Conservation (phyloP, 2,329 filamentous ascomycete genomes). For the Tolypocladium inflatum region DNA sequence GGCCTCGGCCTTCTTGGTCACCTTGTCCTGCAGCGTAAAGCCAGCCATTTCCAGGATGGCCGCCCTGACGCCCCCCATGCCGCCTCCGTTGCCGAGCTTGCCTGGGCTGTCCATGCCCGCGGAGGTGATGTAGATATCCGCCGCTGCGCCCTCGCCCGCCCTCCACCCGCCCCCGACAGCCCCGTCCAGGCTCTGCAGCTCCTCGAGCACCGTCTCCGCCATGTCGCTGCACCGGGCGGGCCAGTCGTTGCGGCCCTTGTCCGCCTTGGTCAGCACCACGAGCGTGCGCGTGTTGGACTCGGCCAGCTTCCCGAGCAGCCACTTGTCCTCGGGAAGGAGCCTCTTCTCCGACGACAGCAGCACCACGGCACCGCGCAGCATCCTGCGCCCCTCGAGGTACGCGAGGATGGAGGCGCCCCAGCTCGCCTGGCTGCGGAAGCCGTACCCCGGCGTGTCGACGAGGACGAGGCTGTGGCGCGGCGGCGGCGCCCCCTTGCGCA, state of each 20-base stretch:
- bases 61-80: slow-evolving; percentile 28
- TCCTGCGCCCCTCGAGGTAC: slow-evolving; percentile 36
- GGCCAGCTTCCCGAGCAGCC: slow-evolving; percentile 37
- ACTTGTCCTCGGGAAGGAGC: slow-evolving; percentile 35
- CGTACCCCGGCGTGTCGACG: slow-evolving; percentile 43
- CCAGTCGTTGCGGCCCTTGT: slow-evolving; percentile 32
- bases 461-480: slow-evolving; percentile 38
- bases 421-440: slow-evolving; percentile 31
- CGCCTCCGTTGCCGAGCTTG: slow-evolving; percentile 23
- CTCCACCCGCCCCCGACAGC: slow-evolving; percentile 16
- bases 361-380: slow-evolving; percentile 42
- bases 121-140: slow-evolving; percentile 25
- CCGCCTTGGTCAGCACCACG: slow-evolving; percentile 47
- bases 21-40: slow-evolving; percentile 17
- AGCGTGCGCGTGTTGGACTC: slow-evolving; percentile 33
- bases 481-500: slow-evolving; percentile 25
- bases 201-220: slow-evolving; percentile 15
- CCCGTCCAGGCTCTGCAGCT: slow-evolving; percentile 14
- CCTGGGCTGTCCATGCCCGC: slow-evolving; percentile 23
- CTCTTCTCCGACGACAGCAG: slow-evolving; percentile 44
- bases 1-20: slow-evolving; percentile 25
- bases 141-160: slow-evolving; percentile 16
- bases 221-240: slow-evolving; percentile 14
- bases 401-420: slow-evolving; percentile 45
- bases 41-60: slow-evolving; percentile 32